phyloP scores from a whole-genome alignment of 164 flowering plant genomes.

The Sextonia rubra region DNA sequence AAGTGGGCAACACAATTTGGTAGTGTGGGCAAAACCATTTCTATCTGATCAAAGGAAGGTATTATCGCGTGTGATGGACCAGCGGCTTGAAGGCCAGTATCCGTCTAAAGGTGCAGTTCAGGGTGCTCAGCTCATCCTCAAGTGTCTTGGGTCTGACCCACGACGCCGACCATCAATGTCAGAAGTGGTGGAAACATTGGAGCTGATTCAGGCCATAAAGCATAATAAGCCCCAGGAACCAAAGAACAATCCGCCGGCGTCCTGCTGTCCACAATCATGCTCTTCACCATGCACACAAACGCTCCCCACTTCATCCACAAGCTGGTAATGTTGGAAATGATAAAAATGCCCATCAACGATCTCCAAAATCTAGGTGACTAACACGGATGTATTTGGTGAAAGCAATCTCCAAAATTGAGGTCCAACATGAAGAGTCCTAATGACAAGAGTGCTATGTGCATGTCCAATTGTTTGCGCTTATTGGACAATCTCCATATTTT shows the following conservation, averaged over 20 bases:
- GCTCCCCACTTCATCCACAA: background rate
- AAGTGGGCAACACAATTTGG: conserved; percentile 43
- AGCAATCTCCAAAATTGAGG: no score
- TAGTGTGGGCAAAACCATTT: conserved; percentile 74
- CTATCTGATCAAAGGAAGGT: conserved; percentile 39
- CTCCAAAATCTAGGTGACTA: background rate
- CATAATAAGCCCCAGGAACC: conserved; percentile 33
- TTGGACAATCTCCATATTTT: no score
- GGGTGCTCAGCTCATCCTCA: conserved; percentile 57
- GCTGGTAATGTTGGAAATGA: background rate
- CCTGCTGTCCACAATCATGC: background rate
- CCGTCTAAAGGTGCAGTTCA: conserved; percentile 47
- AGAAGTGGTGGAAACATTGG: conserved; percentile 59
- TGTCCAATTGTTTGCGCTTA: background rate
- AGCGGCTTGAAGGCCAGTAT: conserved; percentile 52
- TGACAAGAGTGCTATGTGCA: background rate
- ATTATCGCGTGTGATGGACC: conserved; percentile 49
- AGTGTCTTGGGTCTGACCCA: conserved; percentile 55
- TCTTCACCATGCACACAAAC: background rate
- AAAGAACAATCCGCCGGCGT: conserved; percentile 5
- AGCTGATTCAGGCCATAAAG: conserved; percentile 31
- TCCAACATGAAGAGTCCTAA: background rate
- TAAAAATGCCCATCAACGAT: background rate
- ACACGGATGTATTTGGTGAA: no score
- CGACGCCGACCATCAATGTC: conserved; percentile 70